phyloP scores from a whole-genome alignment of 1,139 yeast species.

The Saccharomyces hybrid region DNA sequence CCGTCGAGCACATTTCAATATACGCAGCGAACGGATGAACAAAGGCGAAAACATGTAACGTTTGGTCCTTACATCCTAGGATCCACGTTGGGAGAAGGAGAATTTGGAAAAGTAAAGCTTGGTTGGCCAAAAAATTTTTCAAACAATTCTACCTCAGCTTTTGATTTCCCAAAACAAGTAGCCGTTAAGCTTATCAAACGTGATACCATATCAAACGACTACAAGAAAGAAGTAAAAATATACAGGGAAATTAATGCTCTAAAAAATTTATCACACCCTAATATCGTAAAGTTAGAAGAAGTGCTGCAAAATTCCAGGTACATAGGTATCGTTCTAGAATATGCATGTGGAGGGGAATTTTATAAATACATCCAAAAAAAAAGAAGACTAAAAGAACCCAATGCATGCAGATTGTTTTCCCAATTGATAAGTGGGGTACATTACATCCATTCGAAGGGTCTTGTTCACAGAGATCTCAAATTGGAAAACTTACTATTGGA shows the following conservation, averaged over 20 bases:
- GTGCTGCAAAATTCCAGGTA: constrained; percentile 91
- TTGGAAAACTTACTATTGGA: constrained; percentile 66
- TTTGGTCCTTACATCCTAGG: constrained; percentile 87
- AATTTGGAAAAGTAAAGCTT: constrained; percentile 90
- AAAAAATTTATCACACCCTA: constrained; percentile 81
- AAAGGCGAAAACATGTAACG: constrained; percentile 38
- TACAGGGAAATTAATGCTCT: constrained; percentile 90
- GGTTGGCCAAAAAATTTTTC: constrained; percentile 61
- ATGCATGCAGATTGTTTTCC: constrained; percentile 83
- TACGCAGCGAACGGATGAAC: constrained; percentile 4
- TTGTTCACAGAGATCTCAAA: constrained; percentile 70
- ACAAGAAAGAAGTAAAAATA: constrained; percentile 78
- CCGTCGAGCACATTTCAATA: constrained; percentile 3
- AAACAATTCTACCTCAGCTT: constrained; percentile 2
- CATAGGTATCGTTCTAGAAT: constrained; percentile 91
- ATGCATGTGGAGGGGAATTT: constrained; percentile 95
- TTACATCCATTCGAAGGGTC: constrained; percentile 62
- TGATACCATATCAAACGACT: constrained; percentile 74
- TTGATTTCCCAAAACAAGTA: constrained; percentile 59
- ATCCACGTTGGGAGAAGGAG: constrained; percentile 92
- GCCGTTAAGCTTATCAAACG: constrained; percentile 88
- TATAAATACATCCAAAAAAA: constrained; percentile 87
- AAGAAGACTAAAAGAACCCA: constrained; percentile 74
- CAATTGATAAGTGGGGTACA: constrained; percentile 91
- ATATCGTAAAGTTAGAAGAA: constrained; percentile 84